Evolutionary conservation across 139 green algal species (phyloP).

Genomic region (Chlorella sp.): DNA sequence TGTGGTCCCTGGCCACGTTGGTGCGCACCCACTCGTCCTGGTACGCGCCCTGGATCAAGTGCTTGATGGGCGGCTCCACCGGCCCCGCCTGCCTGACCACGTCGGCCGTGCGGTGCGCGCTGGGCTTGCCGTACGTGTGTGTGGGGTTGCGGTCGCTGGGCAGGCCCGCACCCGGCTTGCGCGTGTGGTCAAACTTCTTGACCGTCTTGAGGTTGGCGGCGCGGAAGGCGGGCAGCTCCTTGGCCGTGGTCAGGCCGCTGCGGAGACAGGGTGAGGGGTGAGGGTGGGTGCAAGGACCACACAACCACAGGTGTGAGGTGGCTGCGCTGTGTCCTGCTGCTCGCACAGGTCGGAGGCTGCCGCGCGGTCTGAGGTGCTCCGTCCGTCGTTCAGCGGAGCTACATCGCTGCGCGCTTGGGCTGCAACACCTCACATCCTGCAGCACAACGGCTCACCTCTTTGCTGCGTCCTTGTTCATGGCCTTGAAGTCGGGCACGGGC

Average conservation of each 20-base stretch:
- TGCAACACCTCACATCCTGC: no score
- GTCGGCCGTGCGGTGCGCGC: constrained; percentile 18
- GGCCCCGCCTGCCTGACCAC: constrained; percentile 17
- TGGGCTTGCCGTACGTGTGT: constrained; percentile 28
- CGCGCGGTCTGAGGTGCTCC: no score
- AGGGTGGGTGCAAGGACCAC: no score
- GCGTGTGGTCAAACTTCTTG: not conserved
- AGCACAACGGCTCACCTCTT: no score
- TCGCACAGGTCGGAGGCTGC: no score
- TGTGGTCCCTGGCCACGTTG: constrained; percentile 20
- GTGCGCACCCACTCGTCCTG: constrained; percentile 7
- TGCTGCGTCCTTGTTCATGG: constrained; percentile 4
- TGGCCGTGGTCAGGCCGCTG: constrained; percentile 36
- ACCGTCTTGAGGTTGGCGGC: constrained; percentile 23
- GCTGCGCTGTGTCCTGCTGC: no score
- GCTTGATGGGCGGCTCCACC: constrained; percentile 39
- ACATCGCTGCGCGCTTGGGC: no score
- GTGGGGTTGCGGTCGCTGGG: constrained; percentile 11
- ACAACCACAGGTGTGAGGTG: no score
- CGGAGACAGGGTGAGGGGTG: no score
- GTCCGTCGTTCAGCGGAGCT: no score
- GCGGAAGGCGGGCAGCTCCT: constrained; percentile 29
- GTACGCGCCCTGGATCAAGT: constrained; percentile 42
- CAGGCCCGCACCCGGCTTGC: constrained; percentile 7
- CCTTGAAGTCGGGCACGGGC: constrained; percentile 8